Evolutionary conservation across 257 asterid genomes (phyloP), one percentile per base, ranked within the genome.

Genomic region (Salvia splendens): DNA sequence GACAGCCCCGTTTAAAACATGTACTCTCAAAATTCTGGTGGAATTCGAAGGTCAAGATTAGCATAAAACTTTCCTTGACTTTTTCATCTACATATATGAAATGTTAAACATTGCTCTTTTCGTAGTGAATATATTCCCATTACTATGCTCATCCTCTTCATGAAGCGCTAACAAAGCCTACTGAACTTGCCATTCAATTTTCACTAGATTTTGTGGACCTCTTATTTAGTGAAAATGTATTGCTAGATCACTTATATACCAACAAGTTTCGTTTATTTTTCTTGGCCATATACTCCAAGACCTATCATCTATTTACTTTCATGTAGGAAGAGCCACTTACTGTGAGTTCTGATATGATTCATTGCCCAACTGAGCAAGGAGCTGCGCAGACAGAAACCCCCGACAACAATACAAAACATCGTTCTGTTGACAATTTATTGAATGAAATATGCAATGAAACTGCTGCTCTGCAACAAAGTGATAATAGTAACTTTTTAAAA

Each of bases 401-500:
- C 28, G 73, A 79, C 58, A 70, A 53, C 64, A 51, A 74, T 64
- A 36, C 73, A 67, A 75, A 72, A 67, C 78, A 75, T 68, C 80
- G 42, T 64, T 68, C 77, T 43, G 76, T 46, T 53, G 77, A 72
- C 45, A 48, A 61, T 52, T 24, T 59, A 50, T n/a, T 66, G 38
- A 49, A 75, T 66, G 91, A 80, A 66, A 71, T 62, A 48, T 67
- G 84, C 79, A 81, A 77, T 69, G 84, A 79, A 73, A 69, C 74
- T 55, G 69, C 62, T 58, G 95, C 83, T 76, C 75, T 73, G 55
- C 92, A 80, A 77, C 50, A 75, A 42, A 77, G 65, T 72, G 73
- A 67, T 62, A 65, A 75, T 76, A 86, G 77, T 54, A 80, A 68
- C 75, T 93, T 93, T 68, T 71, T 93, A 49, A 85, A 83, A 90